Percentiles rank a stretch among this genome's conserved stretches.
Conservation (phyloP, 805 yeast genomes). For the Zygoascus ofunaensis region DNA sequence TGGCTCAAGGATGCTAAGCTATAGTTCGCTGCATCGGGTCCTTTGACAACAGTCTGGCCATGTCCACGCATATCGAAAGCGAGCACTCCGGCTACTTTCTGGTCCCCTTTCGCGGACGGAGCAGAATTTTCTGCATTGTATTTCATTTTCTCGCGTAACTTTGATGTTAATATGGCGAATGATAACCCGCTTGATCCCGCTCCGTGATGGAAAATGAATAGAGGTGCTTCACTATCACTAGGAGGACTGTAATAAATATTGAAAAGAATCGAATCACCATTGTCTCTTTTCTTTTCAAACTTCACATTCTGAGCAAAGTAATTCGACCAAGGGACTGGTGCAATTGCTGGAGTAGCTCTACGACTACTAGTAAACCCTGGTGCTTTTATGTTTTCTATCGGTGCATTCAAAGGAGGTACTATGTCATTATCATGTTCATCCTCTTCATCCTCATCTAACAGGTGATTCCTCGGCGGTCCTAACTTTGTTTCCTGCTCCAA, state of each 20-base stretch:
- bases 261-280: conserved; percentile 26
- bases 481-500: conserved; percentile 6
- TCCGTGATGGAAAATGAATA: conserved; percentile 82
- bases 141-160: conserved; percentile 25
- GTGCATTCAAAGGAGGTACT: not conserved
- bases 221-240: conserved; percentile 33
- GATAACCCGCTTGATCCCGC: conserved; percentile 87
- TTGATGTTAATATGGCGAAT: conserved; percentile 47
- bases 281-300: conserved; percentile 16
- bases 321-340: conserved; percentile 24
- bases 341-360: not conserved
- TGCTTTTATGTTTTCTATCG: not conserved
- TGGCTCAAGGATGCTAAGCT: conserved; percentile 42
- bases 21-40: conserved; percentile 28
- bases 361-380: not conserved
- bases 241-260: conserved; percentile 57
- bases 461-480: not conserved
- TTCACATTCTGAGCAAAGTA: conserved; percentile 28
- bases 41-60: conserved; percentile 41
- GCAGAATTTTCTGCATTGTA: conserved; percentile 1
- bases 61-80: conserved; percentile 82
- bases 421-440: conserved; percentile 1
- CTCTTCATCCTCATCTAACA: conserved; percentile 1
- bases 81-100: conserved; percentile 50
- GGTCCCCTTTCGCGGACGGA: conserved; percentile 12